Conservation (phyloP, 2,329 filamentous ascomycete genomes). For the Mariannaea sp. region DNA sequence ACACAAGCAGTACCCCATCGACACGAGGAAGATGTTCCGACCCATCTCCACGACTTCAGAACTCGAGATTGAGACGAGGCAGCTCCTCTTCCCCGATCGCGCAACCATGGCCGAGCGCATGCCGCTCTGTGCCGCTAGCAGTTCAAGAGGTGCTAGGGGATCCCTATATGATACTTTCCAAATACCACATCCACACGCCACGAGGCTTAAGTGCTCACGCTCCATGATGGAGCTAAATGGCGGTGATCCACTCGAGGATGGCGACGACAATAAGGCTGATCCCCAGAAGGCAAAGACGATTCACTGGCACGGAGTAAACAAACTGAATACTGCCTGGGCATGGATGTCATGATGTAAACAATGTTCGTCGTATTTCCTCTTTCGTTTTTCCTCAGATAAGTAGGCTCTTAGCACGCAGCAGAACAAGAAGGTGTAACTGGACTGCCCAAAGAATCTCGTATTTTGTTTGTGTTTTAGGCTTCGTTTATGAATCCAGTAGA, state of each 20-base stretch:
- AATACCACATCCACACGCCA: slow-evolving; percentile 26
- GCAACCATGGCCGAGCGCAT: slow-evolving; percentile 22
- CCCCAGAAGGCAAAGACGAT: slow-evolving; percentile 33
- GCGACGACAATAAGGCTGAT: slow-evolving; percentile 16
- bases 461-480: no score
- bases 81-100: slow-evolving; percentile 24
- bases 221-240: slow-evolving; percentile 38
- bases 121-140: slow-evolving; percentile 24
- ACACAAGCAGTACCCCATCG: not conserved
- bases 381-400: not conserved
- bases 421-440: no score
- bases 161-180: slow-evolving; percentile 37
- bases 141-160: slow-evolving; percentile 21
- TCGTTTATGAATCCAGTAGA: no score
- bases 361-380: not conserved
- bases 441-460: no score
- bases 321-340: slow-evolving; percentile 37
- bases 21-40: not conserved
- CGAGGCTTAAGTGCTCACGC: slow-evolving; percentile 27
- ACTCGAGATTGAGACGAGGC: slow-evolving; percentile 27
- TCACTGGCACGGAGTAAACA: slow-evolving; percentile 38
- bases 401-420: no score
- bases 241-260: slow-evolving; percentile 22
- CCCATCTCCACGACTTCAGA: slow-evolving; percentile 11
- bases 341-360: slow-evolving; percentile 34